Percentiles rank a stretch among this genome's conserved stretches.
Conservation (phyloP, 805 yeast species). For the Sugiyamaella marilandica region DNA sequence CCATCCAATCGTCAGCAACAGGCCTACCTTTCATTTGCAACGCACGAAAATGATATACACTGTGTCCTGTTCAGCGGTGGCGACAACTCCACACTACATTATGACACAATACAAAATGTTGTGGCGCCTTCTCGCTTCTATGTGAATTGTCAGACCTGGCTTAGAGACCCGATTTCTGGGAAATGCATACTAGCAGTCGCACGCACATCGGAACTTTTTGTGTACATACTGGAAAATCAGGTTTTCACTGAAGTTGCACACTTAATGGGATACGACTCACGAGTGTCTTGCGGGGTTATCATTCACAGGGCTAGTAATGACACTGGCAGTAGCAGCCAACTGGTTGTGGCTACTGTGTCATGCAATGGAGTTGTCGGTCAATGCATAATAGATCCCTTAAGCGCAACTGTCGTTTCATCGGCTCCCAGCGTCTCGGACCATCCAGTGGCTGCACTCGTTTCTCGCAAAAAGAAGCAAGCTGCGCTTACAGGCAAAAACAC, state of each 20-base stretch:
- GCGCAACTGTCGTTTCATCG: not conserved
- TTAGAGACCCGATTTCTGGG: not conserved
- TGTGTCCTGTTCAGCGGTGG: no score
- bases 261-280: no score
- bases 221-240: conserved; percentile 4
- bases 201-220: conserved; percentile 6
- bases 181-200: conserved; percentile 10
- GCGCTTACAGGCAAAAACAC: not conserved
- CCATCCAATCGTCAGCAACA: not conserved
- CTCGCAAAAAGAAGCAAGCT: conserved; percentile 5
- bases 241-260: no score
- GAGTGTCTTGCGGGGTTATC: no score
- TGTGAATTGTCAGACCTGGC: conserved; percentile 5
- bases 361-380: conserved; percentile 14
- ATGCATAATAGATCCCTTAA: conserved; percentile 1
- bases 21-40: no score
- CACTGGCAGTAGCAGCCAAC: not conserved
- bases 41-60: no score
- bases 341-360: conserved; percentile 7
- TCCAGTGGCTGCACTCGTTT: conserved; percentile 5
- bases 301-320: no score
- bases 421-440: not conserved
- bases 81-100: no score
- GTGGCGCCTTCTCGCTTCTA: no score
- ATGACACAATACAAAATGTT: no score